Conservation (phyloP, 176 grass and related monocot genomes). For the Rhipidocladum racemiflorum region DNA sequence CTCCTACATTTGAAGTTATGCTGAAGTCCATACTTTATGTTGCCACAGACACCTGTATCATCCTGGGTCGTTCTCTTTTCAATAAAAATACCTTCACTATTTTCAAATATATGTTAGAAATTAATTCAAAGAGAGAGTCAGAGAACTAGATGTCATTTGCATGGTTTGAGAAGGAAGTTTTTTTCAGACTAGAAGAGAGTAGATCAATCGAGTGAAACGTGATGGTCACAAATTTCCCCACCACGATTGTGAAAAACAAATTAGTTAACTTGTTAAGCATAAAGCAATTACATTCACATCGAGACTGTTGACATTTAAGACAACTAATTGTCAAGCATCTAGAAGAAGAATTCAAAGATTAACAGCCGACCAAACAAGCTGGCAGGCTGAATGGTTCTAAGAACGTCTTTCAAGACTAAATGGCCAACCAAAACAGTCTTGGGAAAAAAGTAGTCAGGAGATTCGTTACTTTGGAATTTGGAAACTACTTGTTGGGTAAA, state of each 20-base stretch:
- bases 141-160: not conserved
- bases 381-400: not conserved
- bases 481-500: not conserved
- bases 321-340: not conserved
- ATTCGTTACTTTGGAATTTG: not conserved
- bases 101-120: not conserved
- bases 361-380: not conserved
- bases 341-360: constrained; percentile 7
- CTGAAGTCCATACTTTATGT: not conserved
- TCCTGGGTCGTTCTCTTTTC: not conserved
- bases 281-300: not conserved
- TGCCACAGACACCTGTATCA: not conserved
- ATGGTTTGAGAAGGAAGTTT: not conserved
- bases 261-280: not conserved
- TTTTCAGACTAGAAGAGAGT: not conserved
- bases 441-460: not conserved
- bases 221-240: not conserved
- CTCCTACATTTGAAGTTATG: not conserved
- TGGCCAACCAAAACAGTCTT: not conserved
- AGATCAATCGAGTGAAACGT: not conserved
- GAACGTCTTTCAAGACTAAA: constrained; percentile 5
- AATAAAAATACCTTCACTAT: not conserved
- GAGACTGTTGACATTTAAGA: not conserved
- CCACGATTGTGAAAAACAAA: not conserved
- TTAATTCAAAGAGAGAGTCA: not conserved